A percentile compares a stretch with the other conserved stretches of the same genome.
Conservation (phyloP, 257 asterid species). For the Gentiana macrophylla region DNA sequence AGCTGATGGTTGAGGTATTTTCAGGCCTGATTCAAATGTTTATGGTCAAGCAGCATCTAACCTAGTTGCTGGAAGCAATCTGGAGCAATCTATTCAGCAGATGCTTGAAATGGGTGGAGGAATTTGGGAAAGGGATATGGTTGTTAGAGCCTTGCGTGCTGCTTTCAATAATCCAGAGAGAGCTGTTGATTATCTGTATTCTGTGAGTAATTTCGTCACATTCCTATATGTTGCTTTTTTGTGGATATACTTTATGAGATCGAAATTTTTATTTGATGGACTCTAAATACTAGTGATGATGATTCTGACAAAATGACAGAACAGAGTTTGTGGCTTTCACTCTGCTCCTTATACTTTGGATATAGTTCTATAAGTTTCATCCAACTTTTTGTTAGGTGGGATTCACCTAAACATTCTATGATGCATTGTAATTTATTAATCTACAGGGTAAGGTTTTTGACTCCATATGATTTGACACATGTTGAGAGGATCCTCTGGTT, state of each 20-base stretch:
- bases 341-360: too few relatives aligned
- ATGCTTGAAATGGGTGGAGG: conserved; percentile 94
- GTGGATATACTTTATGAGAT: neutral
- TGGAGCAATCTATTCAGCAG: conserved; percentile 63
- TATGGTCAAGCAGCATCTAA: conserved; percentile 63
- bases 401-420: too few relatives aligned
- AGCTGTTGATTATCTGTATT: conserved; percentile 80
- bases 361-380: too few relatives aligned
- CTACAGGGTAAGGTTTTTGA: too few relatives aligned
- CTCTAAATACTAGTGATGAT: neutral
- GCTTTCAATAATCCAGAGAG: conserved; percentile 86
- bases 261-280: neutral
- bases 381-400: too few relatives aligned
- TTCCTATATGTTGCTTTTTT: neutral
- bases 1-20: conserved; percentile 10
- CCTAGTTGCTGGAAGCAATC: conserved; percentile 64
- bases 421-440: too few relatives aligned
- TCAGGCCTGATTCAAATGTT: conserved; percentile 41
- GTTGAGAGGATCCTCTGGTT: too few relatives aligned
- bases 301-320: neutral
- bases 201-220: conserved; percentile 34
- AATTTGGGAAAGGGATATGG: conserved; percentile 77
- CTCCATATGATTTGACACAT: too few relatives aligned
- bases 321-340: too few relatives aligned
- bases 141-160: conserved; percentile 78